Conservation (phyloP, 1,139 yeast genomes). For the Lodderomyces parapsilosis region DNA sequence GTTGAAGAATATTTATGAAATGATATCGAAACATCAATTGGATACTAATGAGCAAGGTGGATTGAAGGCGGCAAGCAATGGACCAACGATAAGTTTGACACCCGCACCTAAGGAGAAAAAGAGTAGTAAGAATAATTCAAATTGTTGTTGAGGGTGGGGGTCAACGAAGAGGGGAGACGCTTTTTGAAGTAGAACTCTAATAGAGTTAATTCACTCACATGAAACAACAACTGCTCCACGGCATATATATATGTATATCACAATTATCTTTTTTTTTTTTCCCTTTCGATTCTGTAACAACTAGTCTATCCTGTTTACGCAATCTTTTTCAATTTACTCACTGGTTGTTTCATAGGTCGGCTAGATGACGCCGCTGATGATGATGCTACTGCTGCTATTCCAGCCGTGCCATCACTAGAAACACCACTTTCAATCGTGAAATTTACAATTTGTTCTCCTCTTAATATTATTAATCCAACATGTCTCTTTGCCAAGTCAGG, state of each 20-base stretch:
- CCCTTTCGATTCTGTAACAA: background rate
- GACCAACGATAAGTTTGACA: conserved; percentile 90
- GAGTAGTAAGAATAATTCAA: conserved; percentile 59
- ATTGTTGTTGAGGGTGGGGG: conserved; percentile 55
- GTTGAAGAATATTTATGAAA: conserved; percentile 87
- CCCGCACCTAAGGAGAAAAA: conserved; percentile 86
- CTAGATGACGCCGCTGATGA: conserved; percentile 28
- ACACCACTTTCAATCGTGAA: conserved; percentile 83
- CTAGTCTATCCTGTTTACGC: conserved; percentile 7
- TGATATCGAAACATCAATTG: conserved; percentile 83
- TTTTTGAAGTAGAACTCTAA: too few relatives aligned
- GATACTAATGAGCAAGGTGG: conserved; percentile 53
- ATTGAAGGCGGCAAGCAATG: conserved; percentile 51
- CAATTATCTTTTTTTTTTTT: too few relatives aligned
- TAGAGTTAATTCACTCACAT: too few relatives aligned
- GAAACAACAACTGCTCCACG: too few relatives aligned
- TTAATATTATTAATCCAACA: conserved; percentile 75
- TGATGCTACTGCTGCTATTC: conserved; percentile 44
- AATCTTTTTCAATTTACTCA: conserved; percentile 17
- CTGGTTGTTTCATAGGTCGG: conserved; percentile 38
- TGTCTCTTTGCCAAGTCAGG: conserved; percentile 61
- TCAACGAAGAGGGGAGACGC: conserved; percentile 21
- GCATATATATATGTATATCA: background rate
- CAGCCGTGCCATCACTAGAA: conserved; percentile 42
- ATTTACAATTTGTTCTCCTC: conserved; percentile 90